Evolutionary conservation across 805 yeast genomes (phyloP), one percentile per base, ranked within the genome.

Genomic region (Kodamaea lidongshanica): DNA sequence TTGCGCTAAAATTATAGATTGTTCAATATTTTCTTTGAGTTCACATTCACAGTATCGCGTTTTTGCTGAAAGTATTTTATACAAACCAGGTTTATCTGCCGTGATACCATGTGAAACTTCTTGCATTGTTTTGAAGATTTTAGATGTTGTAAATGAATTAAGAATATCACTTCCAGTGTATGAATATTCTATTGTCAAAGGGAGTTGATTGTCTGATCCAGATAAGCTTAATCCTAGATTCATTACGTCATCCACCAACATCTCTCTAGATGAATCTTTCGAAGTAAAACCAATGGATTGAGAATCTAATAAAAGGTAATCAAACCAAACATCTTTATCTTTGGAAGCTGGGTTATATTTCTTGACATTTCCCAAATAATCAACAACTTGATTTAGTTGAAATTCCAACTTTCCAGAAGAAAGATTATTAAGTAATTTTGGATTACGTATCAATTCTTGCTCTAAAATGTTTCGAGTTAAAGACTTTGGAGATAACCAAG

Each of bases 1-100:
- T 2, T 50, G 50, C 1, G 69, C 72, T 8, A 50, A 40, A n/a
- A 44, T 33, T 1, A 85, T 67, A 11, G 61, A 48, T 7, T 81
- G 62, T 1, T 62, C 30, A 4, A n/a, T 12, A 5, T 15, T 17
- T 6, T 16, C 15, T n/a, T n/a, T n/a, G 5, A 27, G 52, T 8
- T 66, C 63, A 27, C 94, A 86, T 0, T 72, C 65, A 57, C 98
- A 92, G 46, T 50, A 72, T 25, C 62, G 65, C 10, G 88, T 81
- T 0, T 55, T 41, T 1, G 80, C 76, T 1, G 70, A 51, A 18
- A 65, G 51, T 17, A 92, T 53, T 6, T 52, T 50, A 50, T 86
- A 89, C 0, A 55, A 51, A 4, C 98, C 98, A 0, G 94, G 79
- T 25, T 61, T 56, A 3, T 64, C 59, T 0, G 76, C 70, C 11